phyloP scores from a whole-genome alignment of 257 asterid species.

The Leptodermis oblonga region DNA sequence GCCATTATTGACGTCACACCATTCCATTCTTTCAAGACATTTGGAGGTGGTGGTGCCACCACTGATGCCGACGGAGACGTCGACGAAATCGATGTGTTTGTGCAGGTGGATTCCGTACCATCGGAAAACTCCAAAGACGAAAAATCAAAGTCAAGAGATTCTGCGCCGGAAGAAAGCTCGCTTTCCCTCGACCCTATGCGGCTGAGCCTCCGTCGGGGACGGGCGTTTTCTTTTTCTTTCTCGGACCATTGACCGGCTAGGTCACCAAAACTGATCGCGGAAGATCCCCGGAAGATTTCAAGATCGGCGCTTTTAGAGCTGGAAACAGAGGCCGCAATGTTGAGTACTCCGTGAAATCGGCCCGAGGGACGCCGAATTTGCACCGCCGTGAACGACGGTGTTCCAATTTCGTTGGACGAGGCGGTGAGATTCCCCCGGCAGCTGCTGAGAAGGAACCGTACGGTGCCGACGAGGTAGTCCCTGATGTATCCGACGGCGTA shows the following conservation, averaged over 20 bases:
- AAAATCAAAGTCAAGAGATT: slow-evolving; percentile 47
- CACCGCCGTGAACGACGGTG: slow-evolving; percentile 70
- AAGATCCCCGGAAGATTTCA: slow-evolving; percentile 39
- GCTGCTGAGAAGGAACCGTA: slow-evolving; percentile 66
- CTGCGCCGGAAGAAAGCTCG: slow-evolving; percentile 55
- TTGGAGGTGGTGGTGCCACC: neutral
- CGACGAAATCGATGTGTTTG: slow-evolving; percentile 50
- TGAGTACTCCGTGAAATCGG: slow-evolving; percentile 72
- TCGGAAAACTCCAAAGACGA: slow-evolving; percentile 45
- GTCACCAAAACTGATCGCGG: slow-evolving; percentile 67
- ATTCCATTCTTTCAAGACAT: slow-evolving; percentile 64
- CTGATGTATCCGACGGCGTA: slow-evolving; percentile 66
- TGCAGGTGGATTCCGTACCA: slow-evolving; percentile 44
- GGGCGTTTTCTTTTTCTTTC: slow-evolving; percentile 34
- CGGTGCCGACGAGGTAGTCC: slow-evolving; percentile 65
- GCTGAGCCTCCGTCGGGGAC: slow-evolving; percentile 49
- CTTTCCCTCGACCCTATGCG: slow-evolving; percentile 61
- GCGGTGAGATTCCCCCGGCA: slow-evolving; percentile 24
- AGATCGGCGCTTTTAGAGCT: slow-evolving; percentile 36
- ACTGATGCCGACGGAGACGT: slow-evolving; percentile 55
- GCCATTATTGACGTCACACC: slow-evolving; percentile 40
- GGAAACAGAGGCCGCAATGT: slow-evolving; percentile 64
- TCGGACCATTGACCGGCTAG: slow-evolving; percentile 32
- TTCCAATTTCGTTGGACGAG: slow-evolving; percentile 19
- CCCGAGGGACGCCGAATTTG: slow-evolving; percentile 89